Base-by-base conservation (phyloP, 1,139 yeast genomes). In the Arxiozyma heterogenica region DNA sequence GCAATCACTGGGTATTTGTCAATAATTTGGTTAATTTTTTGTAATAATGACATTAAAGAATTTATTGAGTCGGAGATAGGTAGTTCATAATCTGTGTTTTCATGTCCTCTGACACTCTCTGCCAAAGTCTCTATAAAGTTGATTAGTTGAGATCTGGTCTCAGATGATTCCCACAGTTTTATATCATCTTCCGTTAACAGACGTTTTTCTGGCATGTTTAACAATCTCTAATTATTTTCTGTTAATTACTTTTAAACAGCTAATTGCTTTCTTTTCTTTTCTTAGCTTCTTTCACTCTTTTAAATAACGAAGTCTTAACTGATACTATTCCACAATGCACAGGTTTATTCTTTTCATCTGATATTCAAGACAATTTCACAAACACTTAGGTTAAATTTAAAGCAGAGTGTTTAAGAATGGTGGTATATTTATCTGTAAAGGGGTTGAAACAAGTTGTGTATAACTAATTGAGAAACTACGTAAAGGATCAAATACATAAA, bases 181-280 rank as follows among this genome's bases (percentile, higher is more conserved):
- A 93, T 67, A 66, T 93, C 98, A 0, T 75, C 74, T 0, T 73
- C 69, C 0, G 85, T 79, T 15, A 82, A 66, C 8, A 91, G 76
- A 54, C 94, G 72, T 62, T 82, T 76, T 4, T 69, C 70, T 4
- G 86, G 86, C 15, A 58, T 62, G 12, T 17, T 18, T 27, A n/a
- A n/a, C n/a, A 34, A 12, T 34, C 39, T 34, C 4, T 12, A 7
- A 8, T 27, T 27, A 27, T 27, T 5, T 6, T 4, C 2, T 34
- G 8, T 3, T 12, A 34, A 34, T 34, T 4, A 34, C 6, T 4
- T 15, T 12, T 3, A 34, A 15, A 34, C 5, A 2, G 6, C 5
- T 12, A 12, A 34, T 34, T 15, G 15, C 39, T 34, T 15, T 15
- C 39, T 6, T 12, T 15, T 34, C 15, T 15, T 34, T 34, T 34